These are phyloP conservation scores for Pleurotus citrinopileatus DNA, from an alignment of 768 basidiomycete genomes.

Conservation along the genomic window DNA sequence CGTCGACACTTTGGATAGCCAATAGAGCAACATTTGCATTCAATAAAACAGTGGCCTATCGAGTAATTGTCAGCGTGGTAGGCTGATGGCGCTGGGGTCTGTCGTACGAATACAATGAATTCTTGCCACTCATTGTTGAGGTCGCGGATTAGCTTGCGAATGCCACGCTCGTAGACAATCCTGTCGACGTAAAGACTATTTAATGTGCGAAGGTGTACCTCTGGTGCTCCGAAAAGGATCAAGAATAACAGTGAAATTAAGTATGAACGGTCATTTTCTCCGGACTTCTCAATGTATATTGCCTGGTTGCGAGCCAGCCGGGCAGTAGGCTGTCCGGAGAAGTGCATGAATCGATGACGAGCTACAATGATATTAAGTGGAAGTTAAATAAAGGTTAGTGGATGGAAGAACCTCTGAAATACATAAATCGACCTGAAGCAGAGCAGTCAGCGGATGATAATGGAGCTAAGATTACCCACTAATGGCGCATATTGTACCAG, in stretches of 20 bases:
- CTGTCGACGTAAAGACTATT: slow-evolving; percentile 47
- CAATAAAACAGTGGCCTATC: slow-evolving; percentile 47
- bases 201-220: slow-evolving; percentile 35
- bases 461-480: neutral
- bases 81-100: slow-evolving; percentile 12
- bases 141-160: slow-evolving; percentile 33
- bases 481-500: neutral
- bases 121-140: slow-evolving; percentile 37
- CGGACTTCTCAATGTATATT: neutral
- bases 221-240: slow-evolving; percentile 42
- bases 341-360: slow-evolving; percentile 35
- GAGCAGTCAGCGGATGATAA: neutral
- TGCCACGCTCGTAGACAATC: slow-evolving; percentile 31
- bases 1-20: slow-evolving; percentile 39
- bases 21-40: slow-evolving; percentile 48
- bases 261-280: slow-evolving; percentile 20
- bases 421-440: slow-evolving; percentile 38
- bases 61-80: neutral
- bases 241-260: slow-evolving; percentile 31
- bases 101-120: slow-evolving; percentile 42
- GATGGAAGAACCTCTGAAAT: no score
- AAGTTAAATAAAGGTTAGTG: no score
- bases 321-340: slow-evolving; percentile 38
- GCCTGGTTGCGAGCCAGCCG: slow-evolving; percentile 34
- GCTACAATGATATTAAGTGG: no score